Conservation (phyloP, 2,329 filamentous ascomycete species). For the Aspergillus costaricaensis region DNA sequence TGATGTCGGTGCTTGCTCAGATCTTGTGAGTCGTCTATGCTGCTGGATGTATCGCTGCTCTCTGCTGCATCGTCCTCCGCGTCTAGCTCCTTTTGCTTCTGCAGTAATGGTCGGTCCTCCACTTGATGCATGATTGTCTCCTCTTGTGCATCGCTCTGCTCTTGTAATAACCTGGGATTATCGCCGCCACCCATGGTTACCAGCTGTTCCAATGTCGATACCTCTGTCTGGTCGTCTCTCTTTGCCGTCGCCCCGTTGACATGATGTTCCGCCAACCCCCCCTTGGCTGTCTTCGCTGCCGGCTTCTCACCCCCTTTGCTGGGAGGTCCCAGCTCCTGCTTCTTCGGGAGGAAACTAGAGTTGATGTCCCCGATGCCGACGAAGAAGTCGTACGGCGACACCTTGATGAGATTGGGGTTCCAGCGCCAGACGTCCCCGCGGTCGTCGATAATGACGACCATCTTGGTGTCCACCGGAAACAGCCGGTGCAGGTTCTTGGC, state of each 20-base stretch:
- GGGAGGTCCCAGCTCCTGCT: constrained; percentile 55
- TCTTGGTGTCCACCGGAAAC: constrained; percentile 95
- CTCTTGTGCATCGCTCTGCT: constrained; percentile 82
- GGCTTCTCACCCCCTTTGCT: constrained; percentile 38
- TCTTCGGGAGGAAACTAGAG: constrained; percentile 90
- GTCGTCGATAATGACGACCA: constrained; percentile 99
- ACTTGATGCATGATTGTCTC: constrained; percentile 86
- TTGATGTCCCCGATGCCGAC: constrained; percentile 98
- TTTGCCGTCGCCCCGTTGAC: constrained; percentile 37
- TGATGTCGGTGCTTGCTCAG: constrained; percentile 62
- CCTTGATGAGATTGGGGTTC: constrained; percentile 89
- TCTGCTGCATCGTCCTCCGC: constrained; percentile 72
- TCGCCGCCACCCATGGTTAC: constrained; percentile 74
- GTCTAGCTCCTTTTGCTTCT: constrained; percentile 88
- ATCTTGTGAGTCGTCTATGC: constrained; percentile 44
- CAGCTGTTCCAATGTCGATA: constrained; percentile 70
- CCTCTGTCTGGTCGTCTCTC: constrained; percentile 34
- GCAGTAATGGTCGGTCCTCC: constrained; percentile 82
- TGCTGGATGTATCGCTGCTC: constrained; percentile 49
- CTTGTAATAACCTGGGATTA: constrained; percentile 66
- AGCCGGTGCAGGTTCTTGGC: constrained; percentile 86
- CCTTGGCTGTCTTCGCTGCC: constrained; percentile 28
- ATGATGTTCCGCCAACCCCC: constrained; percentile 27
- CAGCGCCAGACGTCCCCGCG: constrained; percentile 96
- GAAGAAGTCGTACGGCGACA: constrained; percentile 95